These are phyloP conservation scores for Vitis amurensis DNA, from an alignment of 164 flowering plant species.

Conservation along the genomic window DNA sequence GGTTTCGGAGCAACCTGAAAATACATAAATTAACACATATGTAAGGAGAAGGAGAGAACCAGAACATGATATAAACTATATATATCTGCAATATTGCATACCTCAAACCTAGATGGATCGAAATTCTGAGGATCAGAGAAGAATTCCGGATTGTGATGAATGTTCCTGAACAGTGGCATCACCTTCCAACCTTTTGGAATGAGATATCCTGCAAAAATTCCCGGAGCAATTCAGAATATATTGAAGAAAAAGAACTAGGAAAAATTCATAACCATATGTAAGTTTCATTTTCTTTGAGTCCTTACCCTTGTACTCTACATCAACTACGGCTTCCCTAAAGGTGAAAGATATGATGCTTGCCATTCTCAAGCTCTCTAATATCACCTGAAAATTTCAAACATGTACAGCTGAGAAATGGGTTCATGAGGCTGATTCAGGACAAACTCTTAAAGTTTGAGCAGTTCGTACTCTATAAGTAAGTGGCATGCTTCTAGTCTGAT, in stretches of 20 bases:
- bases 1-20: conserved; percentile 50
- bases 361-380: conserved; percentile 51
- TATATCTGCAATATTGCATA: background rate
- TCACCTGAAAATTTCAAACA: conserved; percentile 25
- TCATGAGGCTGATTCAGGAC: no score
- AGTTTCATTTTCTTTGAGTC: background rate
- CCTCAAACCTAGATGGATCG: conserved; percentile 44
- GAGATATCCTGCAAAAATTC: conserved; percentile 37
- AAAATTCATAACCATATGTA: no score
- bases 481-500: conserved; percentile 41
- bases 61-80: no score
- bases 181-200: conserved; percentile 77
- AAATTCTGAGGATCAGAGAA: conserved; percentile 38
- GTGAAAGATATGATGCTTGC: conserved; percentile 53
- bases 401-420: background rate
- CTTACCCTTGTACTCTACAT: conserved; percentile 46
- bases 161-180: conserved; percentile 61
- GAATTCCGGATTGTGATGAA: conserved; percentile 56
- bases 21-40: no score
- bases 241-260: background rate
- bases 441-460: background rate
- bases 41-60: no score
- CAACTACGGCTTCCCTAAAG: conserved; percentile 46
- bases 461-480: conserved; percentile 32
- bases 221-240: background rate